Evolutionary conservation across 2,329 filamentous ascomycete genomes (phyloP), one percentile per base, ranked within the genome.

Genomic region (Phyllosticta ampelicida): DNA sequence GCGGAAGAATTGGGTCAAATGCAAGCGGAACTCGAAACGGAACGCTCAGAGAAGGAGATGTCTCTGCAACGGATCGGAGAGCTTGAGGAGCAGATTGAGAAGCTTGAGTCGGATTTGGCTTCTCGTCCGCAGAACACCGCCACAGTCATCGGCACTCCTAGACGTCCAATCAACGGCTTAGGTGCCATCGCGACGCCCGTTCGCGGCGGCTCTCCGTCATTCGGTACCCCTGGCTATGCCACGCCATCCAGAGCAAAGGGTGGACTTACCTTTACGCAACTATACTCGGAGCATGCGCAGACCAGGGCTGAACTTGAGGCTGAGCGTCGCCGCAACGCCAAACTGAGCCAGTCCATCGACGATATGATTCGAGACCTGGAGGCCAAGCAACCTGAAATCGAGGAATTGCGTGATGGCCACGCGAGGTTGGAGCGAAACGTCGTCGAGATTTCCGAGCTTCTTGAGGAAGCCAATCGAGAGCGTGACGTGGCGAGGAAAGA

Each of bases 351-450:
- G 44, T 84, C 92, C 51, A 77, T 97, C 51, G 89, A 96, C 63
- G 88, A 94, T 60, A 89, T 96, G 76, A 83, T 96, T 60, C 81
- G 85, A 44, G 86, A 91, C 60, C 75, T 97, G 44, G 91, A 99
- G 70, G 86, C 86, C 21, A 91, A 89, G 70, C 85, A 86, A 23
- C 94, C 94, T 0, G 90, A 96, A 67, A 83, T 96, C 28, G 86
- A 95, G 61, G 91, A 97, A 64, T 77, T 95, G 18, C 85, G 88
- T 53, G 80, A 83, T 13, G 91, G 97, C 65, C 86, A 91, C 62
- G 85, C 89, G 56, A 84, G 87, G 29, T 80, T 97, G 1, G 84
- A 91, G 60, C 80, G 81, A 60, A 90, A 96, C 64, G 85, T 95
- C 44, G 80, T 89, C 30, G 87, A 94, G 62, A 73, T 74, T 68